These are phyloP conservation scores for Dactylellina haptotyla DNA, from an alignment of 2,329 filamentous ascomycete species.

Conservation along the genomic window DNA sequence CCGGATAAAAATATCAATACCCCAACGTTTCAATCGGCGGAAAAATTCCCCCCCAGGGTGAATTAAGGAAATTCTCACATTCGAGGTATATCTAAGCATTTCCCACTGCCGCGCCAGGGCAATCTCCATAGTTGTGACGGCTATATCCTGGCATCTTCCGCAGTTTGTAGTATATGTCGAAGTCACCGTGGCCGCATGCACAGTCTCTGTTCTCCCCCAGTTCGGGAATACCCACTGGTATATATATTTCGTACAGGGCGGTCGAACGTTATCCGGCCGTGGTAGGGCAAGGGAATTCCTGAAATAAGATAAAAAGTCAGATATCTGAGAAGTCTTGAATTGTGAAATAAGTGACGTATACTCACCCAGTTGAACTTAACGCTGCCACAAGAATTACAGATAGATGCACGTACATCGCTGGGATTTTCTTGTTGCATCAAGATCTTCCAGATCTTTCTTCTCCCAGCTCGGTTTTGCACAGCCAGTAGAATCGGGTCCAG, in stretches of 20 bases:
- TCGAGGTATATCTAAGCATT: not conserved
- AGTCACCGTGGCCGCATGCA: not conserved
- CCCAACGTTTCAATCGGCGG: not conserved
- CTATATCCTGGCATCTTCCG: not conserved
- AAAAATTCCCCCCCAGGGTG: not conserved
- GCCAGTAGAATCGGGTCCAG: too few relatives aligned
- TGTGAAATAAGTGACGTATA: too few relatives aligned
- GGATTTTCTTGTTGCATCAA: too few relatives aligned
- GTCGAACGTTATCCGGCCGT: not conserved
- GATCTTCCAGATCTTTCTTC: too few relatives aligned
- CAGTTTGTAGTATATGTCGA: not conserved
- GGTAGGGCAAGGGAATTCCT: too few relatives aligned
- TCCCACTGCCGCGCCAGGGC: not conserved
- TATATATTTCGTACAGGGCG: not conserved
- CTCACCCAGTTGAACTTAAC: too few relatives aligned
- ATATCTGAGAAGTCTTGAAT: too few relatives aligned
- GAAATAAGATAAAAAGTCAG: too few relatives aligned
- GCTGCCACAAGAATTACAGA: too few relatives aligned
- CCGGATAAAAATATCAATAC: not conserved
- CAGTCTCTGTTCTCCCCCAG: not conserved
- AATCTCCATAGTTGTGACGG: not conserved
- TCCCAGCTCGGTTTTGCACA: too few relatives aligned
- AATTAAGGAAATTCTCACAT: not conserved
- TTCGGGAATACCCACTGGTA: conserved; percentile 1
- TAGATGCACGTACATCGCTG: too few relatives aligned